Conservation (phyloP, 257 asterid species). For the Penstemon eatonii region DNA sequence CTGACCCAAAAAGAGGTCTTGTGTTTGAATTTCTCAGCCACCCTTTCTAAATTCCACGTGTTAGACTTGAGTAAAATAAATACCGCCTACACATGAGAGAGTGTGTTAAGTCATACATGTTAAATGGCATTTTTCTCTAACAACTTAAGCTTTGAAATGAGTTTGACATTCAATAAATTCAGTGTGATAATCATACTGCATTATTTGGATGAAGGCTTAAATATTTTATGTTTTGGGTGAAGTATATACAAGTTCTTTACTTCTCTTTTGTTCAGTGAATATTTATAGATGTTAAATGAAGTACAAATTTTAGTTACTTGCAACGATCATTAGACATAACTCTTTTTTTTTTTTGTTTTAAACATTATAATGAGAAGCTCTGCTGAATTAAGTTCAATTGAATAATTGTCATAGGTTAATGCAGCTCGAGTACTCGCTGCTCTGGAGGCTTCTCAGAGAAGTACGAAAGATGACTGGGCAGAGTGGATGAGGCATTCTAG, state of each 20-base stretch:
- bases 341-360: not conserved
- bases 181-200: not conserved
- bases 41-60: too few species aligned
- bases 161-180: not conserved
- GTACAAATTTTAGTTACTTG: slow-evolving; percentile 2
- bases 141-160: too few species aligned
- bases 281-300: slow-evolving; percentile 13
- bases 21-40: too few species aligned
- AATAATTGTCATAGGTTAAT: slow-evolving; percentile 57
- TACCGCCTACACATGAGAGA: too few species aligned
- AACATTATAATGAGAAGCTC: slow-evolving; percentile 1
- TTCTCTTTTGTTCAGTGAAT: slow-evolving; percentile 7
- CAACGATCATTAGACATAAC: not conserved
- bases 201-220: slow-evolving; percentile 12
- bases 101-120: too few species aligned
- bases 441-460: slow-evolving; percentile 99
- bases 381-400: slow-evolving; percentile 2
- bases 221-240: not conserved
- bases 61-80: too few species aligned
- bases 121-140: too few species aligned
- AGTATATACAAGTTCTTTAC: not conserved
- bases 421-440: slow-evolving; percentile 88
- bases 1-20: too few species aligned
- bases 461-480: slow-evolving; percentile 99
- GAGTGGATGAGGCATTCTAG: slow-evolving; percentile 99